Conservation (phyloP, 2,329 filamentous ascomycete species). For the Diaporthe citriasiana region DNA sequence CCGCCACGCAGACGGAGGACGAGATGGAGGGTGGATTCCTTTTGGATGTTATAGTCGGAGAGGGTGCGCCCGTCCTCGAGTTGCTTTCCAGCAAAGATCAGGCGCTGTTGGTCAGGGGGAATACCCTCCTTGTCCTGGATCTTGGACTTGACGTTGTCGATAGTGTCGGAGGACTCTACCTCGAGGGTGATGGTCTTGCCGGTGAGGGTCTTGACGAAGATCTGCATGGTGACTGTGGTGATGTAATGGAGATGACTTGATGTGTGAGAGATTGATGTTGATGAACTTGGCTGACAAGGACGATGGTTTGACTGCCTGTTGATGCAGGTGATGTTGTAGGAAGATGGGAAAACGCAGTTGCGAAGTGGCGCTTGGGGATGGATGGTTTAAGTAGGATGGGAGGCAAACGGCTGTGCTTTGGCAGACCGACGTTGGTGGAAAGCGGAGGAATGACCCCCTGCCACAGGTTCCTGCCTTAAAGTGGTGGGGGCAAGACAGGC, state of each 20-base stretch:
- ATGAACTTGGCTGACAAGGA: not conserved
- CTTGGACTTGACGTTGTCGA: conserved; percentile 97
- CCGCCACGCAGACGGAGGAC: conserved; percentile 91
- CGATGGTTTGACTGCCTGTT: not conserved
- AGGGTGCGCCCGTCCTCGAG: conserved; percentile 94
- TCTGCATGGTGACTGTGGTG: conserved; percentile 62
- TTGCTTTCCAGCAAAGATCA: conserved; percentile 97
- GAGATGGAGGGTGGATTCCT: conserved; percentile 88
- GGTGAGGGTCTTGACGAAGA: conserved; percentile 89
- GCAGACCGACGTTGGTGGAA: conserved; percentile 18
- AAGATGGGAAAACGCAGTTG: accelerated
- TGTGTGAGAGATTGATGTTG: conserved; percentile 64
- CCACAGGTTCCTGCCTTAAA: conserved; percentile 27
- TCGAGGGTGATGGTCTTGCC: conserved; percentile 96
- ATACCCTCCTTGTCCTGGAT: conserved; percentile 99
- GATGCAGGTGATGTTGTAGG: conserved; percentile 7
- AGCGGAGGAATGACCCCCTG: conserved; percentile 29
- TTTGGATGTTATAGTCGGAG: conserved; percentile 95
- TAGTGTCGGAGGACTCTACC: conserved; percentile 90
- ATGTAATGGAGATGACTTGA: conserved; percentile 74
- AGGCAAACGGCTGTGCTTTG: conserved; percentile 33
- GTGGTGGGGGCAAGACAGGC: conserved; percentile 20
- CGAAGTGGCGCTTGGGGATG: not conserved
- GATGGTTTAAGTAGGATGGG: conserved; percentile 35
- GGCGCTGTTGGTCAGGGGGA: conserved; percentile 93